Conservation (phyloP, 768 basidiomycete species). For the Trametes punicea region DNA sequence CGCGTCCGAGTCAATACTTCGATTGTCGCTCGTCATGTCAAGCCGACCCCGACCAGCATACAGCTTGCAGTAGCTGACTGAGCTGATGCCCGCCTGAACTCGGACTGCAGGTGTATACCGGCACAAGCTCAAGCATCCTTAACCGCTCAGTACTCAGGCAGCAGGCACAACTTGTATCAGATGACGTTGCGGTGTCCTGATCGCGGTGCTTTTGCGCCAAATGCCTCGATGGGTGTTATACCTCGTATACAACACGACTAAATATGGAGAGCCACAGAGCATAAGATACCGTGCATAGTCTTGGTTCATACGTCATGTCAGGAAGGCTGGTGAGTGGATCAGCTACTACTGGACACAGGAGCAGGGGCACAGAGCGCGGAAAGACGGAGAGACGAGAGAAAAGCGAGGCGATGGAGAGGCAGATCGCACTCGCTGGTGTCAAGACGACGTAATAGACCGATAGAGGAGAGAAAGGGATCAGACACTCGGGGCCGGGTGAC, state of each 20-base stretch:
- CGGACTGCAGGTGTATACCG: no score
- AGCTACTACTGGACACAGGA: slow-evolving; percentile 17
- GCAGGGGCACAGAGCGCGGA: slow-evolving; percentile 13
- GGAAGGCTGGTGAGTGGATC: slow-evolving; percentile 12
- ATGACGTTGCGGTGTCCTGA: no score
- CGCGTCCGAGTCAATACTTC: no score
- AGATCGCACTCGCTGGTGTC: slow-evolving; percentile 14
- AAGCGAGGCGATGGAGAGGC: slow-evolving; percentile 15
- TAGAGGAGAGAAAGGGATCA: slow-evolving; percentile 9
- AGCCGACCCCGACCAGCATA: no score
- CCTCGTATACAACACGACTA: slow-evolving; percentile 26
- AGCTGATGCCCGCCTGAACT: no score
- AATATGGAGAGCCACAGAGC: slow-evolving; percentile 21
- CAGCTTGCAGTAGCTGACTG: no score
- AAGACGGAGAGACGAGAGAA: slow-evolving; percentile 8
- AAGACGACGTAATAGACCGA: slow-evolving; percentile 17
- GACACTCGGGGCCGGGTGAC: slow-evolving; percentile 12
- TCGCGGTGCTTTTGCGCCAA: slow-evolving; percentile 3
- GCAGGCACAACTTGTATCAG: no score
- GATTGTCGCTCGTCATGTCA: no score
- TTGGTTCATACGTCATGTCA: slow-evolving; percentile 24
- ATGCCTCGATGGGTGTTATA: slow-evolving; percentile 19
- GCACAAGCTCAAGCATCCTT: no score
- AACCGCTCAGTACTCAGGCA: no score
- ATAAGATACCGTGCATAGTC: slow-evolving; percentile 26